Evolutionary conservation across 1,284 basidiomycete genomes (phyloP), one percentile per base, ranked within the genome.

Genomic region (Sporisorium sorghi): DNA sequence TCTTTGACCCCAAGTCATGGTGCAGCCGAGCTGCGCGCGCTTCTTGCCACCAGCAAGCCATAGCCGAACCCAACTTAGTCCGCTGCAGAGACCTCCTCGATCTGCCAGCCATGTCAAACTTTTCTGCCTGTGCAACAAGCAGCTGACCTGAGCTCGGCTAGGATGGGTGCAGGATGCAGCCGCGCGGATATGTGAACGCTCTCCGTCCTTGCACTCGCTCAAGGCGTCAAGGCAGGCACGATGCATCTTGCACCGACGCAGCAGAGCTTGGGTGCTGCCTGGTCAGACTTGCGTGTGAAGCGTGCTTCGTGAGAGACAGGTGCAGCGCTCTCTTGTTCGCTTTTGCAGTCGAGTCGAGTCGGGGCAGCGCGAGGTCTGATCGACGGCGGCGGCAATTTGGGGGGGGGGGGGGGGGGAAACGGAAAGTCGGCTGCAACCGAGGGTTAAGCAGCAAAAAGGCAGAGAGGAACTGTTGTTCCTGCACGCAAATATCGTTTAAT

Each of bases 61-160:
- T n/a, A n/a, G 35, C 8, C 35, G n/a, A 28, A 23, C 5, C 23
- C 35, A 19, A 11, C 23, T n/a, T 40, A 9, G 37, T 17, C 33
- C 30, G 24, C 44, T 26, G 8, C 26, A 46, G 26, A 43, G 7
- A n/a, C n/a, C n/a, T n/a, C n/a, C 52, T 44, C 52, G 37, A 32
- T 42, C 52, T n/a, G 42, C 52, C 30, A 42, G 58, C 21, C 53
- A 43, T 50, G 59, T 55, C 52, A 46, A 54, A 7, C 37, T n/a
- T 4, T 15, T 28, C 17, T 47, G 15, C 24, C 21, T 17, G 17
- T 10, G 39, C 3, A 30, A 17, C 40, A 17, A 55, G 48, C 51
- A 53, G 58, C 53, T 51, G 39, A 44, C 23, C 14, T 47, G 24
- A 48, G 26, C 63, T 66, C 57, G 52, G 53, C n/a, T 48, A 48